Base-by-base conservation (phyloP, 2,329 filamentous ascomycete species). In the Xylariales sp. region DNA sequence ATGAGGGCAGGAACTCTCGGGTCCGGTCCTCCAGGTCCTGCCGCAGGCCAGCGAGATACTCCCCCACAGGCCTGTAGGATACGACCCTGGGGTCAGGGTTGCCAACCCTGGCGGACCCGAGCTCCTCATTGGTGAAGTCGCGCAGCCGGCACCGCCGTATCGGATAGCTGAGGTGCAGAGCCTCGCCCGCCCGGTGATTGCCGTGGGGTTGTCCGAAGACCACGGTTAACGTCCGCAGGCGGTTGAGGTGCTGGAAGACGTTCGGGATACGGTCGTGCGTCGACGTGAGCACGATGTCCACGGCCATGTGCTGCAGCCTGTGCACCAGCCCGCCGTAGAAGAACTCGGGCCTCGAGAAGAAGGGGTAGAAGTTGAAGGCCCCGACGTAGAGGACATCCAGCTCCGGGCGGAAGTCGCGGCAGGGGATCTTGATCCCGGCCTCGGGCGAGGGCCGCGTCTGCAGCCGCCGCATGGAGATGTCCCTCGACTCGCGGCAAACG, bases 381-480 rank as follows among this genome's bases (percentile, higher is more conserved):
- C 32, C 32, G 28, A 43, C 29, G 39, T 45, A 44, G 33, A 49
- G 20, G 18, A 40, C 36, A 33, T 48, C 45, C 11, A 46, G 40
- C 5, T 47, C 47, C 7, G 47, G 43, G 14, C 41, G 39, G 29
- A 48, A 48, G 17, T 28, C n/a, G 2, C 43, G 36, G 19, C 33
- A 35, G 5, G 45, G 38, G 10, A 49, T 29, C 12, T 19, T 21
- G 19, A 43, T 31, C 11, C 41, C 38, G 14, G 19, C 12, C 30
- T 40, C 40, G 6, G 23, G 33, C 14, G 31, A 32, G 5, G 14
- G 21, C 6, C 36, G 18, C 10, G 40, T 32, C 16, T 25, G 2
- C 12, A 33, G 23, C 13, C 33, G 23, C 8, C 19, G 14, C 15
- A 31, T 15, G 1, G 43, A 40, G 13, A 40, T 23, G 11, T 12